Conservation (phyloP, 1,284 basidiomycete species). For the Rhodofomes roseus region DNA sequence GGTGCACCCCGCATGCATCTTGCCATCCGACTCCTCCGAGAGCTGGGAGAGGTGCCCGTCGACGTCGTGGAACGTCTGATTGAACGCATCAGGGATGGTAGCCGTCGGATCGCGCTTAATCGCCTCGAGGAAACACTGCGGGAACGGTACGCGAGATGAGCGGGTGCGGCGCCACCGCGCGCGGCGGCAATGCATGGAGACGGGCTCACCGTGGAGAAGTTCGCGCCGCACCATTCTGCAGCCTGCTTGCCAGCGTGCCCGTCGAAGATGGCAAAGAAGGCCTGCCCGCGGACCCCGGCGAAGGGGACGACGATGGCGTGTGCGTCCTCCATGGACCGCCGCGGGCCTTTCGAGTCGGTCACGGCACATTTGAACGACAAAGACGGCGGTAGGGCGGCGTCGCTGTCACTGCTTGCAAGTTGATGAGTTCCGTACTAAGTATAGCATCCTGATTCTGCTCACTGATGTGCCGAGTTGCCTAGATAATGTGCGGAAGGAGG, state of each 20-base stretch:
- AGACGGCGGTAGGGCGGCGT: conserved; percentile 32
- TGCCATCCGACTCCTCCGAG: conserved; percentile 80
- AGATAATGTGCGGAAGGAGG: neutral
- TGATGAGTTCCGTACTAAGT: neutral
- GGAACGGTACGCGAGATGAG: conserved; percentile 1
- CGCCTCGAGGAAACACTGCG: conserved; percentile 26
- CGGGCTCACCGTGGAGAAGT: conserved; percentile 84
- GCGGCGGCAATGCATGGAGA: neutral
- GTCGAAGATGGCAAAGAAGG: conserved; percentile 97
- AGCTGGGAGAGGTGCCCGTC: conserved; percentile 81
- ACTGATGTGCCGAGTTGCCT: neutral
- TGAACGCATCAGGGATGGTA: conserved; percentile 85
- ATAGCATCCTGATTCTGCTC: neutral
- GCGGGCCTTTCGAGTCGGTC: conserved; percentile 86
- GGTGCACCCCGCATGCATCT: conserved; percentile 96
- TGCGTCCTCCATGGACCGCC: conserved; percentile 96
- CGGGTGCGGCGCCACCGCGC: conserved; percentile 4
- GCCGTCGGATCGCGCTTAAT: conserved; percentile 17
- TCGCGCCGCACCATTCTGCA: conserved; percentile 96
- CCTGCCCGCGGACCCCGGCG: conserved; percentile 87
- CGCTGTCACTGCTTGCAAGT: neutral
- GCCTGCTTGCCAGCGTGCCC: conserved; percentile 98
- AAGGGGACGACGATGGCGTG: conserved; percentile 97
- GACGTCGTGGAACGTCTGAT: conserved; percentile 91
- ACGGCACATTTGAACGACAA: conserved; percentile 81